These are phyloP conservation scores for Alternaria longipes DNA, from an alignment of 2,329 filamentous ascomycete genomes.

Conservation along the genomic window DNA sequence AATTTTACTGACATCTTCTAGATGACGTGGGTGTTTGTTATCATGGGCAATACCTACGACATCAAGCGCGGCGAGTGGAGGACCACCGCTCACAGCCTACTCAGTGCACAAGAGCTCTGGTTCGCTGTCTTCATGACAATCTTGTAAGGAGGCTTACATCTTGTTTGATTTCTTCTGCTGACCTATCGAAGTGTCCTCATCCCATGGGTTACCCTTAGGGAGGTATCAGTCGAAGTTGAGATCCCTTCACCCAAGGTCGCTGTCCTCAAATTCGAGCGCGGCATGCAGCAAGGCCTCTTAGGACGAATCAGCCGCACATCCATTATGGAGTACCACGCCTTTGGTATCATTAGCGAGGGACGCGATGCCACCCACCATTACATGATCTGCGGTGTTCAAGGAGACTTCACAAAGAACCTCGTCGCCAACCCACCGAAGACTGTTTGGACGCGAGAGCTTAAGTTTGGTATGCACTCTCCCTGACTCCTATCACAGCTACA, in stretches of 20 bases:
- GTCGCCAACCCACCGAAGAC: slow-evolving; percentile 46
- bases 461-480: slow-evolving; percentile 41
- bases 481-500: neutral
- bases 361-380: slow-evolving; percentile 42
- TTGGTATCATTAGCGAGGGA: slow-evolving; percentile 49
- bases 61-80: slow-evolving; percentile 47
- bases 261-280: slow-evolving; percentile 44
- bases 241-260: slow-evolving; percentile 50
- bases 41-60: slow-evolving; percentile 47
- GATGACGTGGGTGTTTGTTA: slow-evolving; percentile 49
- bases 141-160: slow-evolving; percentile 32
- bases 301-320: slow-evolving; percentile 49
- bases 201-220: slow-evolving; percentile 48
- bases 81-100: slow-evolving; percentile 35
- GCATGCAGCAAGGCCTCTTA: slow-evolving; percentile 49
- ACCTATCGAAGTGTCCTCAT: slow-evolving; percentile 37
- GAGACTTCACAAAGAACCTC: slow-evolving; percentile 47
- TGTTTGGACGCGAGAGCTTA: slow-evolving; percentile 47
- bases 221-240: slow-evolving; percentile 46
- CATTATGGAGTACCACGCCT: slow-evolving; percentile 51
- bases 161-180: slow-evolving; percentile 7
- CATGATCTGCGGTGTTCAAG: slow-evolving; percentile 51
- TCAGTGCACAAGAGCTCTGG: slow-evolving; percentile 48
- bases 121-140: slow-evolving; percentile 50
- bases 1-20: slow-evolving; percentile 21